These are phyloP conservation scores for Macrocybe gigantea DNA, from an alignment of 768 basidiomycete species.

Conservation along the genomic window DNA sequence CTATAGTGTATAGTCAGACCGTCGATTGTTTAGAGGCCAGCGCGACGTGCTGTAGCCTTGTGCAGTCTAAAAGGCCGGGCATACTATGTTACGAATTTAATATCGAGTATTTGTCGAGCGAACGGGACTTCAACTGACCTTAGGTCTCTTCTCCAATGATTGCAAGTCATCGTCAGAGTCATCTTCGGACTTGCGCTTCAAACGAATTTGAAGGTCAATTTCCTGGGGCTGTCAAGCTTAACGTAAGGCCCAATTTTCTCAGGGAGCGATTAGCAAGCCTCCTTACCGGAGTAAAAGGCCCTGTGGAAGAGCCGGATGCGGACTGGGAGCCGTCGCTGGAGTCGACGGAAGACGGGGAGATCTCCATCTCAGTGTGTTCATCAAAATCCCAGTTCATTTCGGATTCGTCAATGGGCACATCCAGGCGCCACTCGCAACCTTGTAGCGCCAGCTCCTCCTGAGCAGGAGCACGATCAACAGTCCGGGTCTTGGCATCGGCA, in stretches of 20 bases:
- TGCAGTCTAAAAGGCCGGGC: no score
- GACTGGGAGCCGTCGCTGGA: conserved; percentile 11
- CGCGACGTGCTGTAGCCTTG: no score
- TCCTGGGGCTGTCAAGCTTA: conserved; percentile 6
- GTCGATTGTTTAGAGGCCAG: no score
- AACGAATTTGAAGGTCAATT: conserved; percentile 18
- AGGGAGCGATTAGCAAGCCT: neutral
- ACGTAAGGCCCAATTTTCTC: neutral
- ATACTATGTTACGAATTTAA: no score
- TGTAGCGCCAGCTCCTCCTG: neutral
- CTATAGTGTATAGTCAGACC: no score
- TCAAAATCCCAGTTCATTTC: conserved; percentile 16
- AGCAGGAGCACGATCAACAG: conserved; percentile 6
- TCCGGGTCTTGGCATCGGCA: conserved; percentile 1
- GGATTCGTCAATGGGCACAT: conserved; percentile 21
- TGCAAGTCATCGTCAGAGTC: conserved; percentile 10
- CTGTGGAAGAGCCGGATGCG: conserved; percentile 13
- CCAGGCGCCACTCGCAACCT: conserved; percentile 13
- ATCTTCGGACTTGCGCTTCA: conserved; percentile 30
- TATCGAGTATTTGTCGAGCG: no score
- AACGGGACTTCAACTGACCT: conserved; percentile 14
- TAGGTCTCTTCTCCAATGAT: conserved; percentile 32
- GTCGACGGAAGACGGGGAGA: conserved; percentile 6
- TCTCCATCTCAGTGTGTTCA: conserved; percentile 8
- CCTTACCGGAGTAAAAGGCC: conserved; percentile 25